phyloP scores from a whole-genome alignment of 345 rosid species.

The Corchorus capsularis region DNA sequence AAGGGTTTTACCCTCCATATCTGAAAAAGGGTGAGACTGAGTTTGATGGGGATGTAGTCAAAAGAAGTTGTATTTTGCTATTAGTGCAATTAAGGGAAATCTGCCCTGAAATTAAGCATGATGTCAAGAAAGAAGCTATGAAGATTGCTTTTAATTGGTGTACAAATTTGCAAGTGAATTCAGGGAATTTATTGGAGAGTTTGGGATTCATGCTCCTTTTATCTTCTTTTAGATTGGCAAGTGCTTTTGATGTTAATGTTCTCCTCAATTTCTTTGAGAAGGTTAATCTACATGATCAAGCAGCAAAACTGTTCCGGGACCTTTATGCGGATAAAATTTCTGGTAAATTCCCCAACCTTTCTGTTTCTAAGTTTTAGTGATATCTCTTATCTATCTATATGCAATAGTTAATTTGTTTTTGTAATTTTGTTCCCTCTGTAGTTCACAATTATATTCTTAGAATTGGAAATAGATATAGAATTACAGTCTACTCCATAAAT shows the following conservation, averaged over 20 bases:
- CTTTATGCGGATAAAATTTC: constrained; percentile 29
- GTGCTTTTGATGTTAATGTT: constrained; percentile 32
- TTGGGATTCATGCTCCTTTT: constrained; percentile 38
- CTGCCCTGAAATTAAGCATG: constrained; percentile 23
- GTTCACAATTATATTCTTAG: too few species aligned
- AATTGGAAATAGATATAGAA: too few species aligned
- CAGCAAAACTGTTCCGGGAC: constrained; percentile 21
- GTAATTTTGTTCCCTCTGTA: too few species aligned
- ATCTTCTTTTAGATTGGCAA: constrained; percentile 31
- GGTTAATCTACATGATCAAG: constrained; percentile 22
- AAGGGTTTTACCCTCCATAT: constrained; percentile 28
- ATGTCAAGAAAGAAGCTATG: constrained; percentile 30
- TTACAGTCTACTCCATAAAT: too few species aligned
- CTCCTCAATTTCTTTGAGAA: constrained; percentile 24
- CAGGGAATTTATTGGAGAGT: constrained; percentile 22
- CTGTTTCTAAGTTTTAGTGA: too few species aligned
- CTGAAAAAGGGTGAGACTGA: constrained; percentile 17
- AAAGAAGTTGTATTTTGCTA: constrained; percentile 19
- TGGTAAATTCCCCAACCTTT: background rate
- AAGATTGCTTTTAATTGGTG: constrained; percentile 30
- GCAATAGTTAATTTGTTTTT: too few species aligned
- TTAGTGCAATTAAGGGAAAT: constrained; percentile 26
- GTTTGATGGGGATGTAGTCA: constrained; percentile 18
- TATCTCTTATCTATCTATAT: too few species aligned
- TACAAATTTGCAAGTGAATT: constrained; percentile 21